These are phyloP conservation scores for Neurospora crassa DNA, from an alignment of 2,329 filamentous ascomycete genomes.

Conservation along the genomic window DNA sequence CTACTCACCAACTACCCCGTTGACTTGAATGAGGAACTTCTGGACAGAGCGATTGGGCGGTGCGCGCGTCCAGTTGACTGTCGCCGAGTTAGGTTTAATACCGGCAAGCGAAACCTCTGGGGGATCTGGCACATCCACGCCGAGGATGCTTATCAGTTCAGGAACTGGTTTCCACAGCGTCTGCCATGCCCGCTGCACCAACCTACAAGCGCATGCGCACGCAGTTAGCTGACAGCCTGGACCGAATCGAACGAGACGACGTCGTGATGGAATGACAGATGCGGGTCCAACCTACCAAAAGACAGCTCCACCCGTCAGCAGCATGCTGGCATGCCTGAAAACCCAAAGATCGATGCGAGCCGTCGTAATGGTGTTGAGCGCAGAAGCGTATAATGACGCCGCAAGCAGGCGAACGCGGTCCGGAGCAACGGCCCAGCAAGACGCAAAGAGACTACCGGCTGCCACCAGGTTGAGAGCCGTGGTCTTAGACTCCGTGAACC, in stretches of 20 bases:
- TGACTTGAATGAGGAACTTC: constrained; percentile 87
- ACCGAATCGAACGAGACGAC: background rate
- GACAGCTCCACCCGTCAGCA: constrained; percentile 42
- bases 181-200: constrained; percentile 76
- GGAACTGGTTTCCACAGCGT: constrained; percentile 87
- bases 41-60: constrained; percentile 57
- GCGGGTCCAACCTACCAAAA: constrained; percentile 35
- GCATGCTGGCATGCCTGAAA: constrained; percentile 43
- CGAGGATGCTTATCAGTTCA: constrained; percentile 80
- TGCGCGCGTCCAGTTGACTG: constrained; percentile 82
- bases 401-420: constrained; percentile 29
- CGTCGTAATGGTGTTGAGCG: constrained; percentile 26
- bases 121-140: constrained; percentile 84
- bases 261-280: background rate
- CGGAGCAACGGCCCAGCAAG: constrained; percentile 33
- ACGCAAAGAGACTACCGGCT: constrained; percentile 28
- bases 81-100: constrained; percentile 78
- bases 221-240: background rate
- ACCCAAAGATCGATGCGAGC: constrained; percentile 38
- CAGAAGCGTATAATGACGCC: constrained; percentile 25
- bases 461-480: constrained; percentile 32
- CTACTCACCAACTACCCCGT: constrained; percentile 73
- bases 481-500: constrained; percentile 35
- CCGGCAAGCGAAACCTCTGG: constrained; percentile 86
- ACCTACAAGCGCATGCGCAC: constrained; percentile 39